These are phyloP conservation scores for Aspergillus baeticus DNA, from an alignment of 495 filamentous ascomycete species.

Conservation along the genomic window DNA sequence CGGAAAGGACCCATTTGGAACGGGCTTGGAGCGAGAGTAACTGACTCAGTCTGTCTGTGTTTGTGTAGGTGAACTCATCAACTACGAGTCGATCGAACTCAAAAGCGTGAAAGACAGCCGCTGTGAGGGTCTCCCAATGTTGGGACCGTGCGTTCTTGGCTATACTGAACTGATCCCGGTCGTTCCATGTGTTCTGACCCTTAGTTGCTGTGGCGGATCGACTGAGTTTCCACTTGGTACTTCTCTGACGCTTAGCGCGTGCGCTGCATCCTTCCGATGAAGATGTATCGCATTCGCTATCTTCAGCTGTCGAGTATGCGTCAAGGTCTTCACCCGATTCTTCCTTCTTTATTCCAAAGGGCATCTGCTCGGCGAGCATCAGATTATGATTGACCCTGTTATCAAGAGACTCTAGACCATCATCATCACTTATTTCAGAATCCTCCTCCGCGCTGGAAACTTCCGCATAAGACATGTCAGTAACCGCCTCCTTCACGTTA, in stretches of 20 bases:
- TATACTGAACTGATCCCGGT: slow-evolving; percentile 30
- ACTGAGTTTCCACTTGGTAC: not conserved
- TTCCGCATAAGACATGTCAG: slow-evolving; percentile 14
- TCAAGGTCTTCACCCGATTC: not conserved
- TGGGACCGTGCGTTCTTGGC: not conserved
- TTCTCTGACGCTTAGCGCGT: no score
- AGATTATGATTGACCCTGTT: slow-evolving; percentile 9
- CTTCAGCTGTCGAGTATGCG: not conserved
- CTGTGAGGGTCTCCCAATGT: slow-evolving; percentile 22
- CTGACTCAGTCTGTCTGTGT: slow-evolving; percentile 28
- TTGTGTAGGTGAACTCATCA: slow-evolving; percentile 66
- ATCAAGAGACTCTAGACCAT: slow-evolving; percentile 7
- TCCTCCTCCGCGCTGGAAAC: slow-evolving; percentile 17
- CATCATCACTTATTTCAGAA: slow-evolving; percentile 9
- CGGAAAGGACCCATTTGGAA: slow-evolving; percentile 67
- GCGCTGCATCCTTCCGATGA: not conserved
- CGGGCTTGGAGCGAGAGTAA: slow-evolving; percentile 41
- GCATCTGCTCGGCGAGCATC: not conserved
- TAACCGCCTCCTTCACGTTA: not conserved
- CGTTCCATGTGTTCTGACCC: slow-evolving; percentile 18
- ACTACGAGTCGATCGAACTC: slow-evolving; percentile 62
- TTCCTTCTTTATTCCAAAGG: not conserved
- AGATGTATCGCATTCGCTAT: not conserved
- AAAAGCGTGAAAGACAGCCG: slow-evolving; percentile 56
- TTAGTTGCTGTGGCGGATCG: not conserved